Conservation (phyloP, 164 flowering plant genomes). For the Cinnamomum chago region DNA sequence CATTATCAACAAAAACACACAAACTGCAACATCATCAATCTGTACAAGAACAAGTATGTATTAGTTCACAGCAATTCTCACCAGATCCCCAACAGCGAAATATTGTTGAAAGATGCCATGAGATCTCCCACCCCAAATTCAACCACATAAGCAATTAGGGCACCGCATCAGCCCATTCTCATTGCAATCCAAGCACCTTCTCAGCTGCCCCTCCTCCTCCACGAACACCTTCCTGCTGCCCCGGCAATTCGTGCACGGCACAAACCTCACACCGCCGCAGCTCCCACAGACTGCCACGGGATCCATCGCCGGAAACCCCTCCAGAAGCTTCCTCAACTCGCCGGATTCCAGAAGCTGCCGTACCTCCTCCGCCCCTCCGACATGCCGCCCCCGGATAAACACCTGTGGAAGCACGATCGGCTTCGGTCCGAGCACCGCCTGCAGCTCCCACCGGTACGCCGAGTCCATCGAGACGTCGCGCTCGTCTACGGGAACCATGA, state of each 20-base stretch:
- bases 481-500: constrained; percentile 74
- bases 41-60: background rate
- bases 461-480: constrained; percentile 92
- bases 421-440: constrained; percentile 42
- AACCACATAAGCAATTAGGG: constrained; percentile 53
- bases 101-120: background rate
- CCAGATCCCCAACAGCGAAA: background rate
- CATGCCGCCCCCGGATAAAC: constrained; percentile 58
- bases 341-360: constrained; percentile 69
- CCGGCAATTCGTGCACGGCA: constrained; percentile 68
- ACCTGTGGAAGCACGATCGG: constrained; percentile 64
- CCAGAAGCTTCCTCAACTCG: constrained; percentile 57
- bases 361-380: constrained; percentile 86
- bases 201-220: constrained; percentile 50
- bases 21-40: constrained; percentile 6
- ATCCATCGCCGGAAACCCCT: constrained; percentile 50
- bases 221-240: constrained; percentile 82
- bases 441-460: constrained; percentile 54
- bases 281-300: constrained; percentile 42
- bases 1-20: constrained; percentile 1
- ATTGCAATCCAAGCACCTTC: constrained; percentile 67
- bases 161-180: constrained; percentile 92
- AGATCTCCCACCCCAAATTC: constrained; percentile 9
- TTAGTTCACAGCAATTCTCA: constrained; percentile 5
- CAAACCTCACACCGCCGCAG: constrained; percentile 88